These are phyloP conservation scores for Exophiala bonariae DNA, from an alignment of 2,329 filamentous ascomycete genomes.

Conservation along the genomic window DNA sequence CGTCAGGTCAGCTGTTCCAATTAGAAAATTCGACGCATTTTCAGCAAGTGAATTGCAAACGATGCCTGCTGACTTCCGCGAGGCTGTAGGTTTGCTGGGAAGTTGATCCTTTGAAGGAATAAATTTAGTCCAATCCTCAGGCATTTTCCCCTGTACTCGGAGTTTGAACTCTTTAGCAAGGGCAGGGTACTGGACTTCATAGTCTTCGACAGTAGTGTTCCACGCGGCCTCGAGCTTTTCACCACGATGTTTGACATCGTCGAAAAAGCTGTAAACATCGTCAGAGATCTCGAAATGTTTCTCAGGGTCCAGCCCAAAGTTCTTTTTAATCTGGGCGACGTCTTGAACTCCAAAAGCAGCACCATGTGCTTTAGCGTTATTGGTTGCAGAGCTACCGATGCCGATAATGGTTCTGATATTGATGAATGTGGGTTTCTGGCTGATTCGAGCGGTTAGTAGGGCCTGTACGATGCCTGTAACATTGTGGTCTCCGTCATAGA, in stretches of 20 bases:
- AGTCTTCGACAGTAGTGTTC: slow-evolving; percentile 42
- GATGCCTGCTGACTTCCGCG: slow-evolving; percentile 49
- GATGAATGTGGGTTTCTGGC: slow-evolving; percentile 55
- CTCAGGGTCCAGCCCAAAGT: slow-evolving; percentile 51
- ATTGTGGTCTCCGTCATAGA: slow-evolving; percentile 55
- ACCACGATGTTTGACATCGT: slow-evolving; percentile 48
- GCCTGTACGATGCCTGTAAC: slow-evolving; percentile 49
- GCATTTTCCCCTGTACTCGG: slow-evolving; percentile 51
- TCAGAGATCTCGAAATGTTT: slow-evolving; percentile 48
- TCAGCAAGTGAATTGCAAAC: slow-evolving; percentile 55
- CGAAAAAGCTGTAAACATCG: slow-evolving; percentile 54
- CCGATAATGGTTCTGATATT: slow-evolving; percentile 58
- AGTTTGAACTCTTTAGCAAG: slow-evolving; percentile 50
- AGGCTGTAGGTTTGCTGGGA: slow-evolving; percentile 51
- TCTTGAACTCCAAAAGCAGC: slow-evolving; percentile 57
- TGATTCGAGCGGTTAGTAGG: slow-evolving; percentile 40
- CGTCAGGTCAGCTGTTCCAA: slow-evolving; percentile 55
- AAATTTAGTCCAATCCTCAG: slow-evolving; percentile 50
- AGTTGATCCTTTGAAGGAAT: slow-evolving; percentile 47
- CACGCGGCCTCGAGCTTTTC: slow-evolving; percentile 50
- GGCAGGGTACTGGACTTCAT: slow-evolving; percentile 47
- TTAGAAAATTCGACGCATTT: slow-evolving; percentile 50
- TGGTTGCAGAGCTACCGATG: slow-evolving; percentile 48
- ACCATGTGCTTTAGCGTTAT: slow-evolving; percentile 58
- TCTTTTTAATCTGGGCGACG: slow-evolving; percentile 56